Base-by-base conservation (phyloP, 1,284 basidiomycete species). In the Apiotrichum domesticum region DNA sequence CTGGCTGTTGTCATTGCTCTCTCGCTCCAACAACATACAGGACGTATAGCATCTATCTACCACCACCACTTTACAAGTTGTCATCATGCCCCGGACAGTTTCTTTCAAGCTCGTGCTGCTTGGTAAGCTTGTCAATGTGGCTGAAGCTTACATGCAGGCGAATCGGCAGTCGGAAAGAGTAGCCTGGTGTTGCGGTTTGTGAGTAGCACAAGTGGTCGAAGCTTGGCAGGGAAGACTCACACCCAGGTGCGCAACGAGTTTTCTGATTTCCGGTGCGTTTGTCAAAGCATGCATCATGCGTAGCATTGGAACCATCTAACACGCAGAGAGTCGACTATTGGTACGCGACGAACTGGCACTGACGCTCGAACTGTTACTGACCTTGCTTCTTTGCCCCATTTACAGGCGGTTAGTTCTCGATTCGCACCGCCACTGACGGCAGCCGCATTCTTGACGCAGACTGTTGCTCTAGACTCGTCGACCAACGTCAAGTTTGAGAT, bases 401-500 rank as follows among this genome's bases (percentile, higher is more conserved):
- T 39, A 8, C 54, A 67, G 59, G 68, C 63, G 73, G 54, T 59
- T 56, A 40, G 49, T 57, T 4, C 2, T 6, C 21, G 10, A 8
- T 15, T 7, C 33, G 6, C 3, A 15, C 13, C 21, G 21, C 21
- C 6, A 51, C 56, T 55, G 48, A 66, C 55, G 33, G 46, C 70
- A 88, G 92, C 94, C 61, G 94, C 94, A 35, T 98, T 98, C 82
- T 79, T 98, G 64, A 97, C 95, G 39, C 95, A 98, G 76, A 96
- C 92, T 0, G 89, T 97, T 45, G 85, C 86, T 21, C 82, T 97
- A 44, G 90, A 95, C 60, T 89, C 94, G 71, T 84, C 87, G 61
- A 89, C 88, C 15, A 87, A 87, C 14, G 88, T 98, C 71, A 98
- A 98, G 81, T 97, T 98, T 70, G 94, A 97, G 81, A 96, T 97